Percentiles rank a stretch among this genome's conserved stretches.
These are phyloP conservation scores for Mucor velutinosus DNA, from an alignment of 371 early-diverging fungal species.

Conservation along the genomic window DNA sequence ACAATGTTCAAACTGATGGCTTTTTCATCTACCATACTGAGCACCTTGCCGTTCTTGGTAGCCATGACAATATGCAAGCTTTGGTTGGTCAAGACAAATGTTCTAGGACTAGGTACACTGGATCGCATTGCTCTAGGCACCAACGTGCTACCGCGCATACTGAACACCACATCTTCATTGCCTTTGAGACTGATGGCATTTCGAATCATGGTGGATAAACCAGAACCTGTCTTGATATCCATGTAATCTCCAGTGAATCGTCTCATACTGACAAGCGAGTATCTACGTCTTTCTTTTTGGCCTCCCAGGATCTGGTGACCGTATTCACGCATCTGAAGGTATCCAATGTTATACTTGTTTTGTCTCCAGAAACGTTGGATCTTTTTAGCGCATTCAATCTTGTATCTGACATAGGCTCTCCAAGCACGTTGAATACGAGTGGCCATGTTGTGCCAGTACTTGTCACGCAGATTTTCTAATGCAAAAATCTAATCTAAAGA, in stretches of 20 bases:
- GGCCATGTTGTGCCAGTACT: constrained; percentile 97
- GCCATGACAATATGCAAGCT: constrained; percentile 59
- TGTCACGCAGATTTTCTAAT: constrained; percentile 90
- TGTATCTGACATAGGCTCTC: constrained; percentile 77
- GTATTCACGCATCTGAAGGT: constrained; percentile 89
- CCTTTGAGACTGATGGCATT: constrained; percentile 60
- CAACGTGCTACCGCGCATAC: constrained; percentile 64
- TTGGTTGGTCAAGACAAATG: constrained; percentile 67
- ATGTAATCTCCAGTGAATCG: constrained; percentile 94
- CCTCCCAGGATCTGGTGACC: constrained; percentile 89
- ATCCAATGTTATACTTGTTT: constrained; percentile 90
- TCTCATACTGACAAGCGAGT: constrained; percentile 82
- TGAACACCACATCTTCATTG: constrained; percentile 69
- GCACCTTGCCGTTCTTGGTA: constrained; percentile 51
- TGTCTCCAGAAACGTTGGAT: constrained; percentile 87
- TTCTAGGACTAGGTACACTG: constrained; percentile 76
- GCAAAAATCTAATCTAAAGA: constrained; percentile 70
- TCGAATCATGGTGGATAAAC: constrained; percentile 68
- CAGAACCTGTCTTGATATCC: constrained; percentile 66
- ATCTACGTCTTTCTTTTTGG: constrained; percentile 91
- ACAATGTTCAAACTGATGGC: constrained; percentile 53
- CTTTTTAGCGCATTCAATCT: constrained; percentile 70
- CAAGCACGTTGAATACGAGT: constrained; percentile 93
- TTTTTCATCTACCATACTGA: constrained; percentile 56
- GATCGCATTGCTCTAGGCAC: constrained; percentile 82